A percentile compares a stretch with the other conserved stretches of the same genome.
Evolutionary conservation across 2,329 filamentous ascomycete species (phyloP).

Genomic region (Pseudonectria buxi): DNA sequence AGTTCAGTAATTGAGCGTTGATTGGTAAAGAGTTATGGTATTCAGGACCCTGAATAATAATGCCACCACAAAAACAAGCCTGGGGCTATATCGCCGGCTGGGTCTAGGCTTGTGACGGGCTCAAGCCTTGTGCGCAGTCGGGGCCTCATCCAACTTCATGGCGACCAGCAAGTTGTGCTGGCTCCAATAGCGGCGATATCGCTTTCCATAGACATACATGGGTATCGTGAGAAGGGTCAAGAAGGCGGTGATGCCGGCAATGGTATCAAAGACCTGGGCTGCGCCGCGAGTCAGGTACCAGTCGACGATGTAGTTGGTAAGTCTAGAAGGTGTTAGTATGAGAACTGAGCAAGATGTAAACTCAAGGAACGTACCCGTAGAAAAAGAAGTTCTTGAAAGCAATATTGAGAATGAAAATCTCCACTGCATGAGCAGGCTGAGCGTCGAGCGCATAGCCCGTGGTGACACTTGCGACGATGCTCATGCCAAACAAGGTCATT

Average conservation of each 20-base stretch:
- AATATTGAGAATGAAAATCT: slow-evolving; percentile 9
- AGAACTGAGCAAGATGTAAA: no score
- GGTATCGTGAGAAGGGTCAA: slow-evolving; percentile 1
- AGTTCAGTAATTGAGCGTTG: no score
- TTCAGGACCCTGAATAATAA: no score
- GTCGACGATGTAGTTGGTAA: slow-evolving; percentile 2
- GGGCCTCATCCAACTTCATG: slow-evolving; percentile 1
- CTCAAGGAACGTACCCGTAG: neutral
- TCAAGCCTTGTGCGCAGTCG: no score
- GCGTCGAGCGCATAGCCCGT: slow-evolving; percentile 5
- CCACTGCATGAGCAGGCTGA: slow-evolving; percentile 1
- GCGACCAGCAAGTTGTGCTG: neutral
- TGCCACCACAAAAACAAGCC: no score
- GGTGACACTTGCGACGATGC: neutral
- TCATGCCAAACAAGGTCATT: slow-evolving; percentile 6
- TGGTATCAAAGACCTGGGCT: neutral
- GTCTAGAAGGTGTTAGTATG: neutral
- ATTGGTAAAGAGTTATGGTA: no score
- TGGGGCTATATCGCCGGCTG: no score
- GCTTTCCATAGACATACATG: slow-evolving; percentile 3
- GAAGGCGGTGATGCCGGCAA: slow-evolving; percentile 2
- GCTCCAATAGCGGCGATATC: slow-evolving; percentile 1
- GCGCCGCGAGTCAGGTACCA: slow-evolving; percentile 1
- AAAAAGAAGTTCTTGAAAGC: slow-evolving; percentile 8
- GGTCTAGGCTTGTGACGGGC: no score